A percentile compares a stretch with the other conserved stretches of the same genome.
Evolutionary conservation across 169 alveolate species (phyloP).

Genomic region (Eimeria tenella): DNA sequence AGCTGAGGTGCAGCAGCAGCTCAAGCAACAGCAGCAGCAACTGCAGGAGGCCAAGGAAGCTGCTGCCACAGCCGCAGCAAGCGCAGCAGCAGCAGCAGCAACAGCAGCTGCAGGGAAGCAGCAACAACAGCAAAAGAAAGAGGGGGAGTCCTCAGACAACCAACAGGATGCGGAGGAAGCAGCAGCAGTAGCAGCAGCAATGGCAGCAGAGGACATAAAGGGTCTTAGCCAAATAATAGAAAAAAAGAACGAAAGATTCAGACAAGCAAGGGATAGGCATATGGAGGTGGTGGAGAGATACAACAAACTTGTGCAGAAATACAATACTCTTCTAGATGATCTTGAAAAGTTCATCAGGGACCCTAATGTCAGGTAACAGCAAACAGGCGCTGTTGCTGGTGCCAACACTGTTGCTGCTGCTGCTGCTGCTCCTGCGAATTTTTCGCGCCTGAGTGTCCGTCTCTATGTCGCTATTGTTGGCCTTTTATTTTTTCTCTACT

Average conservation of each 20-base stretch:
- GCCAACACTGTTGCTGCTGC: background rate
- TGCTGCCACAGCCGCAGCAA: background rate
- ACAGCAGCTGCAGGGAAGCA: constrained; percentile 2
- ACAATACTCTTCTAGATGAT: background rate
- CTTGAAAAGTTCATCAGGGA: background rate
- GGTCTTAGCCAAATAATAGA: background rate
- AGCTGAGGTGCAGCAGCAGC: constrained; percentile 1
- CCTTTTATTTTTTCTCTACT: background rate
- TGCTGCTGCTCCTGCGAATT: background rate
- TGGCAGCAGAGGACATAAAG: background rate
- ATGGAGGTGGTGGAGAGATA: constrained; percentile 4
- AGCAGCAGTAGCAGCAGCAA: constrained; percentile 38
- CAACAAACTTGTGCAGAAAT: constrained; percentile 5
- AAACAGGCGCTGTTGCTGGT: background rate
- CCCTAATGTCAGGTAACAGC: background rate
- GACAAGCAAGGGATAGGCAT: constrained; percentile 20
- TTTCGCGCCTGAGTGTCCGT: background rate
- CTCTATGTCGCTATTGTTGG: background rate
- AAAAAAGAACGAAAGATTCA: background rate
- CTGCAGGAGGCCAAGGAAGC: constrained; percentile 36
- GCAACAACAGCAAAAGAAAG: background rate
- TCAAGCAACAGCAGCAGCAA: background rate
- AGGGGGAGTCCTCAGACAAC: background rate
- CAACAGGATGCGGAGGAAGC: constrained; percentile 15
- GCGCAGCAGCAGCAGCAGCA: background rate